phyloP scores from a whole-genome alignment of 202 grass and related monocot species.

The Alloteropsis angusta region DNA sequence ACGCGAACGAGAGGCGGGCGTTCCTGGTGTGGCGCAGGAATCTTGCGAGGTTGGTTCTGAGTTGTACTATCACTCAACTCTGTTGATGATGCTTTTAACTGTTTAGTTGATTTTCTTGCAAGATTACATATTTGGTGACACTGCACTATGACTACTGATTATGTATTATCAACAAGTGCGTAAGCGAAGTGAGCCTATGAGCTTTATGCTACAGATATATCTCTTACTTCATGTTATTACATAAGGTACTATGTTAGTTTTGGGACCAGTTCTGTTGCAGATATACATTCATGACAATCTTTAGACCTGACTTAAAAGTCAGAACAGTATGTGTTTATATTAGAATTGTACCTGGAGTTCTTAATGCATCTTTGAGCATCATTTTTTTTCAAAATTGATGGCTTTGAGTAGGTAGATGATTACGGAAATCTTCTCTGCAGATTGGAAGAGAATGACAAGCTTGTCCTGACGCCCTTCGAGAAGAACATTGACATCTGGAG shows the following conservation, averaged over 20 bases:
- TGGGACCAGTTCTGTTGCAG: background rate
- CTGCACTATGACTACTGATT: background rate
- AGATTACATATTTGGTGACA: background rate
- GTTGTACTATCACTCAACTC: background rate
- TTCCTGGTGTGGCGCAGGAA: slow-evolving; percentile 89
- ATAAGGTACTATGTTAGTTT: background rate
- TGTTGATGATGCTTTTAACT: background rate
- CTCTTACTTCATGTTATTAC: background rate
- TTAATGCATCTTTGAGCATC: background rate
- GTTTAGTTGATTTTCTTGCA: background rate
- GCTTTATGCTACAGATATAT: background rate
- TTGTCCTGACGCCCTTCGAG: slow-evolving; percentile 88
- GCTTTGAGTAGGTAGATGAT: background rate
- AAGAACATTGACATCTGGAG: slow-evolving; percentile 97
- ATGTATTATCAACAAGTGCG: background rate
- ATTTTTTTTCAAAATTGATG: background rate
- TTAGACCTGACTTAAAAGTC: background rate
- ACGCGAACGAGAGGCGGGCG: slow-evolving; percentile 60
- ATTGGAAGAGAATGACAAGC: slow-evolving; percentile 83
- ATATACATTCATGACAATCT: background rate
- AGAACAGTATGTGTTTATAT: background rate
- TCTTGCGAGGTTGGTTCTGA: slow-evolving; percentile 55
- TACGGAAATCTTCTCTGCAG: slow-evolving; percentile 25
- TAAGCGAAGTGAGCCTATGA: background rate
- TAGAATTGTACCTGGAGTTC: background rate